Base-by-base conservation (phyloP, 257 asterid species). In the Ligustrum vulgare region DNA sequence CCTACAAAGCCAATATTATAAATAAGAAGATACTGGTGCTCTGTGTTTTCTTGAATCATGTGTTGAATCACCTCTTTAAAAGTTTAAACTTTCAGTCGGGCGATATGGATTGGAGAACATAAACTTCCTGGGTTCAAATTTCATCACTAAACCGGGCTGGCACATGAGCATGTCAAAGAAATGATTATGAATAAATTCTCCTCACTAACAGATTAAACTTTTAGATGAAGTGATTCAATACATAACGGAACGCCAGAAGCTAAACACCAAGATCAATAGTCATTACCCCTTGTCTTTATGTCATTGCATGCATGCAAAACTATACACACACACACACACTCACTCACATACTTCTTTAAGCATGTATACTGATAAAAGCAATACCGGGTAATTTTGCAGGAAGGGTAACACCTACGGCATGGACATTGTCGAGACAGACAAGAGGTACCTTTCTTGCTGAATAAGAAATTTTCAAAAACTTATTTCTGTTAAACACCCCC, bases 361-460 rank as follows among this genome's bases (percentile, higher is more conserved):
- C 3, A 51, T 20, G 35, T 49, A 34, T 67, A 47, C 18, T 34
- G 37, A 33, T 10, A 5, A 6, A 58, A 58, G 31, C 31, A 58
- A 58, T 58, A 22, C 16, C 16, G 25, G 69, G 25, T 45, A 68
- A 68, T 47, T 47, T 67, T 80, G 72, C 86, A 82, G 89, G 81
- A 82, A 71, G 80, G 89, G 81, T 65, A 54, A 20, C 67, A 35
- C 67, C 65, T 71, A 71, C 77, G 72, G 20, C 70, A 28, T 62
- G 31, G 78, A 62, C 33, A 43, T 82, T 16, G 67, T 78, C 4
- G 80, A 69, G 78, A 72, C 83, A 54, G 85, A 81, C 72, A 74
- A 51, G 75, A 82, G 78, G 89, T 85, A 82, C 18, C 41, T 69
- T 12, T 16, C 79, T 2, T 33, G 22, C 49, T 23, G 15, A 51